Conservation (phyloP, 257 asterid genomes). For the Solanum pinnatisectum region DNA sequence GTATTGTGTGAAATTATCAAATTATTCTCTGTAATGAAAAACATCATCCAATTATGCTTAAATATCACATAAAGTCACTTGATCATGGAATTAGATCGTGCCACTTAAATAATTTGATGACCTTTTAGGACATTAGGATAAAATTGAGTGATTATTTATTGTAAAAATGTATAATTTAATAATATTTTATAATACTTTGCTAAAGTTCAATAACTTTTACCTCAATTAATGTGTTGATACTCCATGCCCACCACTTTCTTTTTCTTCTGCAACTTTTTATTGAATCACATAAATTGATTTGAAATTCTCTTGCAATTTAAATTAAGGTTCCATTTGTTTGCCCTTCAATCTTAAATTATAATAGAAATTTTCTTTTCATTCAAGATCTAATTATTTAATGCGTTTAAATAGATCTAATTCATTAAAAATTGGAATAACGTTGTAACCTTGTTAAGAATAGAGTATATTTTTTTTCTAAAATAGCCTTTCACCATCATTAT, state of each 20-base stretch:
- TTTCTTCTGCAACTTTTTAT: neutral
- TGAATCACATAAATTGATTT: no score
- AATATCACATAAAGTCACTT: neutral
- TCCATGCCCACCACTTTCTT: neutral
- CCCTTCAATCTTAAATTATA: neutral
- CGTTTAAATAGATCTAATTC: neutral
- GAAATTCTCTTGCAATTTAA: no score
- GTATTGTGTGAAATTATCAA: neutral
- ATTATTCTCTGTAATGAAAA: neutral
- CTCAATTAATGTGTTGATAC: neutral
- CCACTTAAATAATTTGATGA: neutral
- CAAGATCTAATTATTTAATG: neutral
- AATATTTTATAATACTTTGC: neutral
- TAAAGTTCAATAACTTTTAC: neutral
- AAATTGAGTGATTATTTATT: neutral
- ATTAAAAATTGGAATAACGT: neutral
- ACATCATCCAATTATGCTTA: neutral
- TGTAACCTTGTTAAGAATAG: neutral
- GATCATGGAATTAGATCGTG: neutral
- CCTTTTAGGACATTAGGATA: neutral
- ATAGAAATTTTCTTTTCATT: neutral
- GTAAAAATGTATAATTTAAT: neutral
- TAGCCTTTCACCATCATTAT: neutral
- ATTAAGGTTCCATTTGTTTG: no score
- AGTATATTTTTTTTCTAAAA: neutral